phyloP scores from a whole-genome alignment of 768 basidiomycete genomes.

The Tulasnella sp. region DNA sequence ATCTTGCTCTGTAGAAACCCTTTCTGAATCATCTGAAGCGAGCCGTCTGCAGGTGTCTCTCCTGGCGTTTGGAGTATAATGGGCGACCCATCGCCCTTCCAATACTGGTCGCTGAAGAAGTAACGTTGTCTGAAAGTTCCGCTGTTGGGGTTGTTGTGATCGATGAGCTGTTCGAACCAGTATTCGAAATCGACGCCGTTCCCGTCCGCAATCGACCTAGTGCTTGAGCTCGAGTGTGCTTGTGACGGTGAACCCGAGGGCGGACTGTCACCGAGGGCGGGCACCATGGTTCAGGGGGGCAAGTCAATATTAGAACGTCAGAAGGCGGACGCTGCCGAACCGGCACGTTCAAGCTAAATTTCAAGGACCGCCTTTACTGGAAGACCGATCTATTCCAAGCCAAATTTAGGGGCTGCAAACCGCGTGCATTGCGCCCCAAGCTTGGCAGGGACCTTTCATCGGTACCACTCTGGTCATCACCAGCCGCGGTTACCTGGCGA shows the following conservation, averaged over 20 bases:
- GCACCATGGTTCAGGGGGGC: background rate
- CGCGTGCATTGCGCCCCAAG: too few relatives aligned
- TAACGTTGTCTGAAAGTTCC: constrained; percentile 34
- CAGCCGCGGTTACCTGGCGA: too few relatives aligned
- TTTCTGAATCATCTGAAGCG: background rate
- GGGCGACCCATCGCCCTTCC: constrained; percentile 20
- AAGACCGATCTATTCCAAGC: too few relatives aligned
- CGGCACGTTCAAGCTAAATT: too few relatives aligned
- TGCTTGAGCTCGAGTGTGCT: background rate
- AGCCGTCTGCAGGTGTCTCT: constrained; percentile 1
- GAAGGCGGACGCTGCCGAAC: too few relatives aligned
- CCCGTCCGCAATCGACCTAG: background rate
- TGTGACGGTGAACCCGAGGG: background rate
- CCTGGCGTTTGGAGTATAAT: constrained; percentile 30
- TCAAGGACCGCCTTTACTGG: too few relatives aligned
- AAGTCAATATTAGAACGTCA: too few relatives aligned
- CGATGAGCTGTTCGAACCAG: constrained; percentile 33
- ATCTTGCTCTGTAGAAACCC: background rate
- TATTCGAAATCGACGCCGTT: constrained; percentile 11
- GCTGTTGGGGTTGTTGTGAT: constrained; percentile 25
- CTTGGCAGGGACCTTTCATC: too few relatives aligned
- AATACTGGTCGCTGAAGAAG: constrained; percentile 25
- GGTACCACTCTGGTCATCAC: too few relatives aligned
- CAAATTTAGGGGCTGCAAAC: too few relatives aligned
- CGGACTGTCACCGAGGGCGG: background rate